phyloP scores from a whole-genome alignment of 2,329 filamentous ascomycete species.

The Catunica adiposa region DNA sequence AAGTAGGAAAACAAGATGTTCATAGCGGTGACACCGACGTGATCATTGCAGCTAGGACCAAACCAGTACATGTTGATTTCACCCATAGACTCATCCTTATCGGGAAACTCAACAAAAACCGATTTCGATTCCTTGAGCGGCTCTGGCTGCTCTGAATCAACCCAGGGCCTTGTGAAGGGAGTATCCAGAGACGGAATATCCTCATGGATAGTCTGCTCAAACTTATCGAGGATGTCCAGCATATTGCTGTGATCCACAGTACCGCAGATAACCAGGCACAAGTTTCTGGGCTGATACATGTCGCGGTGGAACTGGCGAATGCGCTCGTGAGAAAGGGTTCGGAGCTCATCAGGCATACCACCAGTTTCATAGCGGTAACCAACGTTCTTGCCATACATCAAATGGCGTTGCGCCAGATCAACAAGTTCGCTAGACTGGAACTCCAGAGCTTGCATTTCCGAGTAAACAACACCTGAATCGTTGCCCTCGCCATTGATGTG shows the following conservation, averaged over 20 bases:
- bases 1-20: constrained; percentile 73
- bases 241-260: constrained; percentile 74
- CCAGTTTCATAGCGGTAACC: constrained; percentile 98
- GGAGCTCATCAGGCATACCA: constrained; percentile 82
- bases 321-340: constrained; percentile 69
- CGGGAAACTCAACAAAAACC: constrained; percentile 76
- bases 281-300: constrained; percentile 96
- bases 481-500: constrained; percentile 87
- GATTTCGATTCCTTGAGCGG: constrained; percentile 54
- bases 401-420: constrained; percentile 61
- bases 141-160: constrained; percentile 68
- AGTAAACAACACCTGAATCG: constrained; percentile 94
- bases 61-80: constrained; percentile 78
- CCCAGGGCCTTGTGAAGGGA: constrained; percentile 72
- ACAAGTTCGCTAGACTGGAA: constrained; percentile 75
- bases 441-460: constrained; percentile 94
- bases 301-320: constrained; percentile 89
- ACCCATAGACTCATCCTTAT: constrained; percentile 87
- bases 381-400: constrained; percentile 74
- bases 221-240: constrained; percentile 64
- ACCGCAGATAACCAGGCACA: constrained; percentile 82
- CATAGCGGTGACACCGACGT: constrained; percentile 51
- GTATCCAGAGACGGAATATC: constrained; percentile 60
- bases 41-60: constrained; percentile 64
- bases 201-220: constrained; percentile 72